These are phyloP conservation scores for Sodiomyces alkalinus DNA, from an alignment of 2,329 filamentous ascomycete species.

Conservation along the genomic window DNA sequence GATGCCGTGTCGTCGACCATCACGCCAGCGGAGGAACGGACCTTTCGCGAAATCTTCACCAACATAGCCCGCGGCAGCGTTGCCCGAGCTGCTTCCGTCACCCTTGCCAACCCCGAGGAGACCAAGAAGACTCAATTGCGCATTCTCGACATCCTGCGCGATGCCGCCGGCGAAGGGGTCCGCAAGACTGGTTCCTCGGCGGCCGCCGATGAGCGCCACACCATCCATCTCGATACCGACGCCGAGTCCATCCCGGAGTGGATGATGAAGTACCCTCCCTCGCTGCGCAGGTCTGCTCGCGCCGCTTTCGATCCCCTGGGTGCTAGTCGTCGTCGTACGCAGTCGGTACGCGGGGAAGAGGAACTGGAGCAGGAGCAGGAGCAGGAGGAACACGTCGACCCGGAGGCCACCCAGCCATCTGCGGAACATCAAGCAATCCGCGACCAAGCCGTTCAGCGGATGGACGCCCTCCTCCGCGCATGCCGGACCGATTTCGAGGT, in stretches of 20 bases:
- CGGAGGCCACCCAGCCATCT: conserved; percentile 10
- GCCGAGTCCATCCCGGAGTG: conserved; percentile 1
- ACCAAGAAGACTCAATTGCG: background rate
- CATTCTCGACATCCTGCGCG: background rate
- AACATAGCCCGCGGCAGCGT: conserved; percentile 15
- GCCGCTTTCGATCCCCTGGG: conserved; percentile 23
- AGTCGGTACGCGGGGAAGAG: too few relatives aligned
- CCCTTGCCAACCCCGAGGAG: background rate
- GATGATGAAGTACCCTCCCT: conserved; percentile 21
- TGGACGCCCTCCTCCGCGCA: conserved; percentile 36
- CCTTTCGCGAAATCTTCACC: conserved; percentile 43
- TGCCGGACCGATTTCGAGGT: conserved; percentile 47
- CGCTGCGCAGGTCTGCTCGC: conserved; percentile 23
- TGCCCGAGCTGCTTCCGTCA: background rate
- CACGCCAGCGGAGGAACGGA: conserved; percentile 38
- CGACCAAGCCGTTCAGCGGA: conserved; percentile 30
- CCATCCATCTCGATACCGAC: background rate
- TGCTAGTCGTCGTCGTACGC: too few relatives aligned
- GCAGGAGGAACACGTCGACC: conserved; percentile 1
- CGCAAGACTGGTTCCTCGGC: background rate
- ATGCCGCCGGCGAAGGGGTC: background rate
- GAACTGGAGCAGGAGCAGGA: conserved; percentile 3
- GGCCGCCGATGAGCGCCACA: background rate
- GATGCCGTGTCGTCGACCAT: conserved; percentile 28
- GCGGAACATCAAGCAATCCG: conserved; percentile 24